Base-by-base conservation (phyloP, 345 rosid species). In the Aegle marmelos region DNA sequence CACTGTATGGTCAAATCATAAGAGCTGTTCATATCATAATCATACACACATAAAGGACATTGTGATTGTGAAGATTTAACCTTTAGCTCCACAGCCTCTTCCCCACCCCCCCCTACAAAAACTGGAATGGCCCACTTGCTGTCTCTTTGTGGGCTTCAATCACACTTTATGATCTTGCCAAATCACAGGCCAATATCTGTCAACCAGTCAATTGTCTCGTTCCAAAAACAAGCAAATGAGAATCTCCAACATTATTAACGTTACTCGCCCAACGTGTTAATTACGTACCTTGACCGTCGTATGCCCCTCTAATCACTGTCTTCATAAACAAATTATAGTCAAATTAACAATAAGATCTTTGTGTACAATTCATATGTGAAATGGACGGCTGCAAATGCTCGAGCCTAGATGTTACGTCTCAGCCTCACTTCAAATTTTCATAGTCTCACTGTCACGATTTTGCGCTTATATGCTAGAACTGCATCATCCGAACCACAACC, bases 61-160 rank as follows among this genome's bases (percentile, higher is more conserved):
- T 76, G 86, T 91, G 91, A 91, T 91, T 87, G 95, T 74, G 75
- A 34, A 75, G 70, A 75, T 79, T 78, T 79, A 72, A 8, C 39
- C 17, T 48, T 48, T 14, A 28, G 31, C 73, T 6, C 50, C 17
- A 41, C 6, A 5, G 33, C 8, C 60, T 60, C 58, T 48, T 76
- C 60, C 75, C 71, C 50, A 10, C 70, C 70, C 78, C 82, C 82
- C 74, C 85, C 83, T 74, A 77, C 64, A 79, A 87, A 82, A 78
- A 83, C 85, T 85, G 79, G 86, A 83, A 62, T 86, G 93, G 71
- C 90, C 92, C 90, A 86, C 89, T 68, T 77, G 82, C 81, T 89
- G 82, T 89, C 89, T 82, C 88, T 84, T 78, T 82, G 86, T 74
- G 85, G 86, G 87, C 88, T 79, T 84, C 86, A 87, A 81, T 85